Conservation (phyloP, 495 filamentous ascomycete species). For the Annulohypoxylon nitens region DNA sequence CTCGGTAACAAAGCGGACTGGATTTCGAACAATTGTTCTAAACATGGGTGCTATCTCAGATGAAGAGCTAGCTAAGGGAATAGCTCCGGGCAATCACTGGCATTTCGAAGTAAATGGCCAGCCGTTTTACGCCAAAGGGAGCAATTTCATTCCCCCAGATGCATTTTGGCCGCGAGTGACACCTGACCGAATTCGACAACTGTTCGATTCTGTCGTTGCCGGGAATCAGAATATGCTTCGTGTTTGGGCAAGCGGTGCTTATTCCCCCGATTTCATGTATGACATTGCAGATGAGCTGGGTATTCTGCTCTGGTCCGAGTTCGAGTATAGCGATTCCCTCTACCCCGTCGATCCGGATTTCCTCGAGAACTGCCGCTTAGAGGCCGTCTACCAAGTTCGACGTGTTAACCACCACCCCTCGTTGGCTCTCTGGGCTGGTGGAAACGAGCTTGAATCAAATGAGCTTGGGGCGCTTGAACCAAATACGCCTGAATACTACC, state of each 20-base stretch:
- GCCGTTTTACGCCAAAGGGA: slow-evolving; percentile 76
- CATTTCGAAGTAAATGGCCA: slow-evolving; percentile 78
- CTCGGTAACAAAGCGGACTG: slow-evolving; percentile 68
- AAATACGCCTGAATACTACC: slow-evolving; percentile 58
- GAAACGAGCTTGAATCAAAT: slow-evolving; percentile 74
- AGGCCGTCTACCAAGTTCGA: slow-evolving; percentile 73
- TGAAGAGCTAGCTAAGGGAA: slow-evolving; percentile 66
- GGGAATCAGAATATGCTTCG: slow-evolving; percentile 79
- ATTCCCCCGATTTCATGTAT: slow-evolving; percentile 76
- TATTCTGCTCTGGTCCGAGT: slow-evolving; percentile 76
- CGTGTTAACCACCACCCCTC: slow-evolving; percentile 76
- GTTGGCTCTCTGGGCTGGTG: slow-evolving; percentile 75
- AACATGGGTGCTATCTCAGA: slow-evolving; percentile 72
- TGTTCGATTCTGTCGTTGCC: slow-evolving; percentile 69
- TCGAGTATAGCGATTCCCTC: slow-evolving; percentile 73
- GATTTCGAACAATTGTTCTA: slow-evolving; percentile 76
- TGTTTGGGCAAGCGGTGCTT: slow-evolving; percentile 74
- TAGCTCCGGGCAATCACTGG: slow-evolving; percentile 69
- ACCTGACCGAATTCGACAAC: slow-evolving; percentile 62
- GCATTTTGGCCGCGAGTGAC: slow-evolving; percentile 76
- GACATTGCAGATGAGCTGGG: slow-evolving; percentile 76
- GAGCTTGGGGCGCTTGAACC: slow-evolving; percentile 63
- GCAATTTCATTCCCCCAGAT: slow-evolving; percentile 76
- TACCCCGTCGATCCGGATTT: slow-evolving; percentile 71
- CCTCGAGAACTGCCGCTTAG: slow-evolving; percentile 69